A percentile compares a stretch with the other conserved stretches of the same genome.
These are phyloP conservation scores for Coffea eugenioides DNA, from an alignment of 257 asterid species.

Conservation along the genomic window DNA sequence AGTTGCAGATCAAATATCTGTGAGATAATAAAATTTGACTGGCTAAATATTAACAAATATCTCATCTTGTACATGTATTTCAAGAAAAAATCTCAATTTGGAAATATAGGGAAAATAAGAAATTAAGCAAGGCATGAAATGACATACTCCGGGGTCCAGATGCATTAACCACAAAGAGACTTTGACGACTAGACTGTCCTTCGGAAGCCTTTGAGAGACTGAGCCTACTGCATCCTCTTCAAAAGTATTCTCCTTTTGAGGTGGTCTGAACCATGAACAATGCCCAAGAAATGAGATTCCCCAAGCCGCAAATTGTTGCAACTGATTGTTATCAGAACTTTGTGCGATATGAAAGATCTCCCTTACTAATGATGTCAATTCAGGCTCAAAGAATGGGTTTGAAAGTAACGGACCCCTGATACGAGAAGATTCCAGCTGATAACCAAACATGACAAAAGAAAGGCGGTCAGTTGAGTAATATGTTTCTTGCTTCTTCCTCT, in stretches of 20 bases:
- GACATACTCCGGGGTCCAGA: constrained; percentile 61
- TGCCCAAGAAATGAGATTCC: constrained; percentile 83
- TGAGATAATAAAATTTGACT: background rate
- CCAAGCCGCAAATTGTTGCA: constrained; percentile 89
- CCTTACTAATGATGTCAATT: constrained; percentile 59
- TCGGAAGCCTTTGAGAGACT: constrained; percentile 55
- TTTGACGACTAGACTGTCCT: constrained; percentile 76
- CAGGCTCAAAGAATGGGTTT: constrained; percentile 58
- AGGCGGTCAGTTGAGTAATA: background rate
- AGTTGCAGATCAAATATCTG: too few relatives aligned
- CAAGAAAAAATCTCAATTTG: background rate
- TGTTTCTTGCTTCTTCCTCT: background rate
- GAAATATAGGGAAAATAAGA: background rate
- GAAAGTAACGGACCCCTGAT: constrained; percentile 54
- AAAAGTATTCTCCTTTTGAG: constrained; percentile 35
- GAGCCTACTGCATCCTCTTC: constrained; percentile 40
- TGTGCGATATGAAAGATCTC: constrained; percentile 80
- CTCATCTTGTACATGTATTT: background rate
- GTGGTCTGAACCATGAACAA: constrained; percentile 48
- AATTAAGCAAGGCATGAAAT: constrained; percentile 9
- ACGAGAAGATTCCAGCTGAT: constrained; percentile 53
- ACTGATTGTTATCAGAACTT: constrained; percentile 62
- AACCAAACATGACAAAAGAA: background rate
- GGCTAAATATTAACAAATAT: background rate
- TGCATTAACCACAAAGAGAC: constrained; percentile 78